Percentiles rank a stretch among this genome's conserved stretches.
Conservation (phyloP, 2,329 filamentous ascomycete genomes). For the Exophiala lecanii-corni region DNA sequence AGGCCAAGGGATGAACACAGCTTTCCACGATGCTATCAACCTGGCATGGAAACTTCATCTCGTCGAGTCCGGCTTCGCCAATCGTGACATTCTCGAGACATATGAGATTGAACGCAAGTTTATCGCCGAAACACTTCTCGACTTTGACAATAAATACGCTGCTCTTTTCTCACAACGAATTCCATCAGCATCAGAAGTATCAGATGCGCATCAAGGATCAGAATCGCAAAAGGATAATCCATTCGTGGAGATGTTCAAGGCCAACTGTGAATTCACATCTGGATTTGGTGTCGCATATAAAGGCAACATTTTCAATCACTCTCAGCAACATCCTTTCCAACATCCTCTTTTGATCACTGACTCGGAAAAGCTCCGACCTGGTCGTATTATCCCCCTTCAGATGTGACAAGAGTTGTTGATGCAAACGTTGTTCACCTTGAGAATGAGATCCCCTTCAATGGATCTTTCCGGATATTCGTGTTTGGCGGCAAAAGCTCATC, state of each 20-base stretch:
- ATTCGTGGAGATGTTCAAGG: slow-evolving; percentile 87
- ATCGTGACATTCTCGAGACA: slow-evolving; percentile 69
- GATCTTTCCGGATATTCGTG: slow-evolving; percentile 78
- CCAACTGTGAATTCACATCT: slow-evolving; percentile 84
- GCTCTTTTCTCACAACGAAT: slow-evolving; percentile 80
- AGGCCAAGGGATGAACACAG: slow-evolving; percentile 61
- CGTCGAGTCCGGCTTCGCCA: slow-evolving; percentile 76
- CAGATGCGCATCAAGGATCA: slow-evolving; percentile 49
- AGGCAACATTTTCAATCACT: slow-evolving; percentile 81
- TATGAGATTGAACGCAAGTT: slow-evolving; percentile 84
- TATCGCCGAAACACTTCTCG: slow-evolving; percentile 75
- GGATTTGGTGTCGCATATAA: slow-evolving; percentile 87
- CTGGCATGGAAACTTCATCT: slow-evolving; percentile 94
- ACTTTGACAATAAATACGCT: slow-evolving; percentile 85
- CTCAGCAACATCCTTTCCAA: slow-evolving; percentile 63
- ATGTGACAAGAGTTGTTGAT: slow-evolving; percentile 81
- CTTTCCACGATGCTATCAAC: slow-evolving; percentile 67
- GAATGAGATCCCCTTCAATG: slow-evolving; percentile 83
- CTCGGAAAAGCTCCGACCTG: slow-evolving; percentile 63
- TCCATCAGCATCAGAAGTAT: slow-evolving; percentile 68
- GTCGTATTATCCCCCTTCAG: slow-evolving; percentile 72
- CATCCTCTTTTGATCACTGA: slow-evolving; percentile 60
- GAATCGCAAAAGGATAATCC: slow-evolving; percentile 58
- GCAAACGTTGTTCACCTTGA: slow-evolving; percentile 87
- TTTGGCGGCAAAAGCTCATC: slow-evolving; percentile 67